A percentile compares a stretch with the other conserved stretches of the same genome.
phyloP scores from a whole-genome alignment of 495 filamentous ascomycete species.

The Aspergillus incahuasiensis region DNA sequence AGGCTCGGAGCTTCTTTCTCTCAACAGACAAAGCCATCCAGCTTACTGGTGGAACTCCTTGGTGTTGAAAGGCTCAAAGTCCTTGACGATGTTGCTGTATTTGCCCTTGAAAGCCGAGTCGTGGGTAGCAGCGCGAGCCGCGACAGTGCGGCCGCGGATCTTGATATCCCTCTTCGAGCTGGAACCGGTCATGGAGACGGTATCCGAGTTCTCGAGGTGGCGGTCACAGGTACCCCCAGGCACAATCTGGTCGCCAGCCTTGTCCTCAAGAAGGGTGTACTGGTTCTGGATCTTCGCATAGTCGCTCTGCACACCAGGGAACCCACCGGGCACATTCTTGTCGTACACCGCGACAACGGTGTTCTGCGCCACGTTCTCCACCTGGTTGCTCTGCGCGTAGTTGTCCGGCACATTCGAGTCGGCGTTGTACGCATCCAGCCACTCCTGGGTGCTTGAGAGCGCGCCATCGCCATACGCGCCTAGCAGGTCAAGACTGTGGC shows the following conservation, averaged over 20 bases:
- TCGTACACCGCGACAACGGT: constrained; percentile 7
- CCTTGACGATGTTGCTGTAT: constrained; percentile 6
- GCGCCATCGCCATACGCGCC: not conserved
- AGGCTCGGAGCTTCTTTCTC: too few species aligned
- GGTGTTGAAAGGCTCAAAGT: constrained; percentile 5
- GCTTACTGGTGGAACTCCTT: not conserved
- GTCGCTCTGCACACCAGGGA: constrained; percentile 1
- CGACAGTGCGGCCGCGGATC: not conserved
- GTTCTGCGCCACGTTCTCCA: constrained; percentile 11
- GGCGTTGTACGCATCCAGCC: not conserved
- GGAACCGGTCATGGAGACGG: not conserved
- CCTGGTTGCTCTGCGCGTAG: constrained; percentile 3
- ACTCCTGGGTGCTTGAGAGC: constrained; percentile 3
- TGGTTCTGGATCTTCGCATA: constrained; percentile 4
- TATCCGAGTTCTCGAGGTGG: constrained; percentile 8
- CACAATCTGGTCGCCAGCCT: not conserved
- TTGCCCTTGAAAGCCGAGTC: not conserved
- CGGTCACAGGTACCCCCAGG: constrained; percentile 9
- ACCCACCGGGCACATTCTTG: not conserved
- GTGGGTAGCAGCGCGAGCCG: not conserved
- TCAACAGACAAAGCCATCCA: too few species aligned
- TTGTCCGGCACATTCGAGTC: constrained; percentile 7
- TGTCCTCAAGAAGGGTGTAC: not conserved
- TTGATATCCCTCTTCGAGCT: not conserved
- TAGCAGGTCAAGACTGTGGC: constrained; percentile 4